Evolutionary conservation across 352 stramenopile species (phyloP).

Genomic region (Pythium aquatile): DNA sequence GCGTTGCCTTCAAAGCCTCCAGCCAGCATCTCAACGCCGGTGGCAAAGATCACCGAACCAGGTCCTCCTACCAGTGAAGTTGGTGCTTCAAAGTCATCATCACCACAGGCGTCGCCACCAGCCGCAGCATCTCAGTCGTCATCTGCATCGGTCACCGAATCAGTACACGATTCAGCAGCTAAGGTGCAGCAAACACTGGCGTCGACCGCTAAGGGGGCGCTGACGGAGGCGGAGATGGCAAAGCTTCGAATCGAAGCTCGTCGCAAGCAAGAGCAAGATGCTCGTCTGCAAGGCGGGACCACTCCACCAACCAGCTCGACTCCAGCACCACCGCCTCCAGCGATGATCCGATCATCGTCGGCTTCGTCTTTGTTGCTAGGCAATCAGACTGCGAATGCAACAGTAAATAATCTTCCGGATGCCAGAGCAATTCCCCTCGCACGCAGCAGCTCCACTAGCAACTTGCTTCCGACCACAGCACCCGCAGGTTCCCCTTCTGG

Average conservation of each 20-base stretch:
- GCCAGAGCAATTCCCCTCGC: constrained; percentile 3
- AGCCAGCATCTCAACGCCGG: neutral
- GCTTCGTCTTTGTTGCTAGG: constrained; percentile 25
- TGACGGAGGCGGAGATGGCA: constrained; percentile 68
- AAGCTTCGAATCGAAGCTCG: constrained; percentile 63
- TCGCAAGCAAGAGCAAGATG: constrained; percentile 54
- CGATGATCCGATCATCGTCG: constrained; percentile 32
- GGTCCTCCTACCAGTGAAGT: neutral
- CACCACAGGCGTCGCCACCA: neutral
- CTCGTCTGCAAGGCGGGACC: constrained; percentile 26
- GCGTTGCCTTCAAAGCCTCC: neutral
- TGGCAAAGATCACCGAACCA: neutral
- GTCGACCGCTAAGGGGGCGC: constrained; percentile 52
- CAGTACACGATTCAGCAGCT: neutral
- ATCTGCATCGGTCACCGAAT: neutral
- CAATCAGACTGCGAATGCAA: neutral
- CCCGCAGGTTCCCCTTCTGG: neutral
- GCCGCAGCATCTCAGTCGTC: neutral
- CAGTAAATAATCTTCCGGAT: neutral
- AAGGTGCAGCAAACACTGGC: constrained; percentile 42
- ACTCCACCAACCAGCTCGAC: neutral
- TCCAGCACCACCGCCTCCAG: neutral
- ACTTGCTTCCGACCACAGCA: neutral
- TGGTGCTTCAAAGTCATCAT: constrained; percentile 12
- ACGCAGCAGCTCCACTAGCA: constrained; percentile 22